Percentiles rank a stretch among this genome's conserved stretches.
Evolutionary conservation across 2,329 filamentous ascomycete species (phyloP).

Genomic region (Xylaria polymorpha): DNA sequence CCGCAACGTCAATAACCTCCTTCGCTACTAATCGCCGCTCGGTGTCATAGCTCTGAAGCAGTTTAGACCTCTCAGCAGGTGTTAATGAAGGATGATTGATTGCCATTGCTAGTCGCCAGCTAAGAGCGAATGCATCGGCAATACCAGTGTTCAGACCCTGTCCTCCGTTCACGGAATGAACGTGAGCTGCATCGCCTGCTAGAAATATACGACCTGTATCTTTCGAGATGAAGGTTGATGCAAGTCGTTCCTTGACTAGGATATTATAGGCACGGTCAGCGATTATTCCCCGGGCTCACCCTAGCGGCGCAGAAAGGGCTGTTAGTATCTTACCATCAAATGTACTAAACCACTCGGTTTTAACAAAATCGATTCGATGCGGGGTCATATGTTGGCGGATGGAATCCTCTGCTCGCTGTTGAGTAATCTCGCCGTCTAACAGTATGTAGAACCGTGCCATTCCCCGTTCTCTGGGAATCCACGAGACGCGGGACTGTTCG

Average conservation of each 20-base stretch:
- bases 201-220: background rate
- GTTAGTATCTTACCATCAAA: background rate
- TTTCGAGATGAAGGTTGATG: background rate
- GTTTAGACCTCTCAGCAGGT: background rate
- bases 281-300: too few relatives aligned
- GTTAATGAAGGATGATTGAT: background rate
- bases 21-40: background rate
- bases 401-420: conserved; percentile 1
- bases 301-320: background rate
- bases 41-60: background rate
- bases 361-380: background rate
- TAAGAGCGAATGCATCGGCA: background rate
- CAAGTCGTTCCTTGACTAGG: background rate
- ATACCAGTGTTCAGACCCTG: background rate
- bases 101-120: conserved; percentile 1
- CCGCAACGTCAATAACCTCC: background rate
- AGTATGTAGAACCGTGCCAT: background rate
- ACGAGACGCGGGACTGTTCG: background rate
- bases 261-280: background rate
- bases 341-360: conserved; percentile 4
- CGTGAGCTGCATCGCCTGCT: background rate
- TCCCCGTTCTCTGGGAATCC: background rate
- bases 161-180: background rate
- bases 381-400: background rate
- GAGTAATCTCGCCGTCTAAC: background rate